A percentile compares a stretch with the other conserved stretches of the same genome.
Conservation (phyloP, 352 stramenopile genomes). For the Phytophthora sojae region DNA sequence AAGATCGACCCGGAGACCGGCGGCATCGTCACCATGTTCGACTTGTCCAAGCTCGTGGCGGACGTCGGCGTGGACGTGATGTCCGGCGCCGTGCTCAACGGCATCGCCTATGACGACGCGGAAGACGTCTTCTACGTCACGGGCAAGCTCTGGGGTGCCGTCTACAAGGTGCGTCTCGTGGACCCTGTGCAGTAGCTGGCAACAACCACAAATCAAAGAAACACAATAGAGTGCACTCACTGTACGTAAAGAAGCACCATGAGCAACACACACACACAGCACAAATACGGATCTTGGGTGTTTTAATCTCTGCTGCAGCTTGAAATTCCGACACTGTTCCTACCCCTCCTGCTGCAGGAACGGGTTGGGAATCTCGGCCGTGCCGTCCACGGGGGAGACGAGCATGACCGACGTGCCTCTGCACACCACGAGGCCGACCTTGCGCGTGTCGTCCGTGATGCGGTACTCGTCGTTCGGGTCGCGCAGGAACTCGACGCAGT, state of each 20-base stretch:
- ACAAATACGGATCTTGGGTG: slow-evolving; percentile 26
- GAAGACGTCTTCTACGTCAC: slow-evolving; percentile 94
- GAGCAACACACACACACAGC: slow-evolving; percentile 12
- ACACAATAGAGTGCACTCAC: slow-evolving; percentile 17
- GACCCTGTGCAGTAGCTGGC: slow-evolving; percentile 40
- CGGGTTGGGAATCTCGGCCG: slow-evolving; percentile 93
- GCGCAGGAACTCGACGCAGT: slow-evolving; percentile 96
- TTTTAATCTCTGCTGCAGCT: slow-evolving; percentile 26
- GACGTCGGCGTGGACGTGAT: slow-evolving; percentile 61
- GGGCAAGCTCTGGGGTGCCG: slow-evolving; percentile 92
- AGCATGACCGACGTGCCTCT: slow-evolving; percentile 93
- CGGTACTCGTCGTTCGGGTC: slow-evolving; percentile 91
- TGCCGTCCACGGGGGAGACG: slow-evolving; percentile 92
- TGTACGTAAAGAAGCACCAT: slow-evolving; percentile 3
- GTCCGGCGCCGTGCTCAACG: slow-evolving; percentile 91
- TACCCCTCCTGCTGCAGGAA: slow-evolving; percentile 90
- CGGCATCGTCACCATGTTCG: slow-evolving; percentile 90
- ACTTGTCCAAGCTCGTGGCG: slow-evolving; percentile 70
- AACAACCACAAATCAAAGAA: not conserved
- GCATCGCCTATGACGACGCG: slow-evolving; percentile 92
- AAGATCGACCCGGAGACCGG: slow-evolving; percentile 93
- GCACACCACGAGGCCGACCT: slow-evolving; percentile 95
- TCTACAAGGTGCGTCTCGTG: slow-evolving; percentile 90
- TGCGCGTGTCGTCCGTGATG: slow-evolving; percentile 92
- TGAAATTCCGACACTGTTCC: slow-evolving; percentile 5